Conservation (phyloP, 2,329 filamentous ascomycete species). For the Eutypa lata region DNA sequence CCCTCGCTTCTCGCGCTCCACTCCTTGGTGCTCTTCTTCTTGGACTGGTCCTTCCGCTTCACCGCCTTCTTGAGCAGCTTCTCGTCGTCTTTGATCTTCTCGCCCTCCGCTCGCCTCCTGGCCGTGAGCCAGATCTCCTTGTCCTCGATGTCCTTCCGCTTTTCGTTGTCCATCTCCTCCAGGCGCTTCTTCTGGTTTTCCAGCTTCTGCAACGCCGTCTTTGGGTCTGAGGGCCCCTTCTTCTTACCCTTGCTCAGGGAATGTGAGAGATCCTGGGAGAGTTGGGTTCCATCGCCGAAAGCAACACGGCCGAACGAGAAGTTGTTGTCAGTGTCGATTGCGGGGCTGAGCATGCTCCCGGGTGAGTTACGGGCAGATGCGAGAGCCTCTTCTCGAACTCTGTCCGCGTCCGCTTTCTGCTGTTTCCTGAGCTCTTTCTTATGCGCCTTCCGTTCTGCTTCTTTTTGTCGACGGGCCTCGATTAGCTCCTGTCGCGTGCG, state of each 20-base stretch:
- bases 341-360: slow-evolving; percentile 52
- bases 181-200: slow-evolving; percentile 85
- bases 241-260: slow-evolving; percentile 67
- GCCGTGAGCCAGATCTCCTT: slow-evolving; percentile 95
- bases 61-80: slow-evolving; percentile 87
- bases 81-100: slow-evolving; percentile 84
- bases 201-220: slow-evolving; percentile 79
- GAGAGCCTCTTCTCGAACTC: slow-evolving; percentile 59
- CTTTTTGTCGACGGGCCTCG: slow-evolving; percentile 82
- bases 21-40: slow-evolving; percentile 88
- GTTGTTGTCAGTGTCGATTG: slow-evolving; percentile 57
- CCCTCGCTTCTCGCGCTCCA: slow-evolving; percentile 74
- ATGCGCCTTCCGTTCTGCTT: slow-evolving; percentile 79
- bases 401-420: slow-evolving; percentile 77
- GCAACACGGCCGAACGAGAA: slow-evolving; percentile 91
- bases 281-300: slow-evolving; percentile 79
- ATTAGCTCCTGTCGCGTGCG: slow-evolving; percentile 88
- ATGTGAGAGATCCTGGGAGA: slow-evolving; percentile 66
- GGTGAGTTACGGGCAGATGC: slow-evolving; percentile 60
- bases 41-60: slow-evolving; percentile 85
- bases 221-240: slow-evolving; percentile 80
- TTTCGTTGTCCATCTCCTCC: slow-evolving; percentile 69
- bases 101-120: slow-evolving; percentile 82
- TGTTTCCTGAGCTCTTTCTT: slow-evolving; percentile 81
- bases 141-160: slow-evolving; percentile 82